Evolutionary conservation across 768 basidiomycete species (phyloP), one percentile per base, ranked within the genome.

Genomic region (Lactarius trivialis): DNA sequence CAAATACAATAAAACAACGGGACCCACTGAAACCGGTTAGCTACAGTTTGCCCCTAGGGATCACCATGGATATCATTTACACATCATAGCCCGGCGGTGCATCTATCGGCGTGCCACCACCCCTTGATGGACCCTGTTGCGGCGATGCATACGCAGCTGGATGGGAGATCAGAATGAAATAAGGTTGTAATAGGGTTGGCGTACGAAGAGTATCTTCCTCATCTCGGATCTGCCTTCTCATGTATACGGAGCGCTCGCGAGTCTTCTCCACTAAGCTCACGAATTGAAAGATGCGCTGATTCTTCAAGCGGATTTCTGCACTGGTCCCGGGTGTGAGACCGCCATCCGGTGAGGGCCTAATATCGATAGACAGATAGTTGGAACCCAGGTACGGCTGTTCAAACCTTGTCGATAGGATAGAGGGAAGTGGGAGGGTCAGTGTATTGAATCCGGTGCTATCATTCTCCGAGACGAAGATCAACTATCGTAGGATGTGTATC

Each of bases 261-360:
- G 87, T 82, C 78, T 91, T 91, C 75, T 89, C 88, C 56, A 93
- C 73, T 28, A 83, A 71, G 53, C 80, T 82, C 39, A 86, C 83
- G 67, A 93, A 93, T 70, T 84, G 78, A 68, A 90, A 89, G 77
- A 91, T 82, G 14, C 83, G 81, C 49, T 80, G 77, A 70, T 88
- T 80, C 70, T 80, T 82, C 71, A 89, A 81, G 59, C 89, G 81
- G 43, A 91, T 74, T 72, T 91, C 88, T 3, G 80, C 81, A 56
- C 72, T 80, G 15, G 87, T 86, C 2, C 86, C 87, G 2, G 80
- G 73, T 0, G 81, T 80, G 39, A 91, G 75, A 11, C 85, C 86
- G n/a, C 89, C 89, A 14, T 78, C 83, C 1, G 79, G 70, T 2
- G 87, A 79, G 6, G 91, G 89, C 67, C 79, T 82, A 69, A 92